Base-by-base conservation (phyloP, 2,329 filamentous ascomycete genomes). In the Aspergillus sp. region DNA sequence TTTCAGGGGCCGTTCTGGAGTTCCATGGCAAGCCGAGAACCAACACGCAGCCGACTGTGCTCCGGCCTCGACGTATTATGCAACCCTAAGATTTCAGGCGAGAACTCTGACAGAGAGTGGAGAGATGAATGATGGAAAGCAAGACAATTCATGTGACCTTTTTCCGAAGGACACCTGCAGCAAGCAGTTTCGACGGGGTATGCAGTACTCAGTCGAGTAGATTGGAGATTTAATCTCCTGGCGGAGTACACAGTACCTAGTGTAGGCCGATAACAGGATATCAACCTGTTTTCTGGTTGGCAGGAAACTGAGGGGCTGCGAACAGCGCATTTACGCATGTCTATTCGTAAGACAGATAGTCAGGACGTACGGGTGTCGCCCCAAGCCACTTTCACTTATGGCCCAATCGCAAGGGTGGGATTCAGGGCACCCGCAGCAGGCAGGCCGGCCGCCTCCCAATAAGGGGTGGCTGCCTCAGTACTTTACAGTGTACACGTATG, bases 1-100 rank as follows among this genome's bases (percentile, higher is more conserved):
- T 72, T 65, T 72, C 70, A 72, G 70, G 70, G 70, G 70, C 68
- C 69, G 67, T 18, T 52, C 22, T 18, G 22, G 18, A 47, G 45
- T 58, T 55, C 60, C 51, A 59, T 55, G 57, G 57, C 24, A 31
- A 55, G 45, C 32, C 47, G 45, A 47, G 54, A 49, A 50, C 32
- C 9, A 29, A 26, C 26, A 29, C 22, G 22, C 47, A 50, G 24
- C 54, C 54, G 49, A 55, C 36, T 55, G 26, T 49, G 29, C 24
- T 12, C 45, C 49, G 47, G 45, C 36, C 45, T 36, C 20, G 18
- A 14, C 10, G 26, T 26, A 26, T 26, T 26, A 26, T 36, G 32
- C 11, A 14, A 36, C 29, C 26, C 20, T 20, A 14, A 42, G 16
- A 36, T 36, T 36, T 2, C 12, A 14, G 11, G 10, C 10, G 31